Base-by-base conservation (phyloP, 2,329 filamentous ascomycete species). In the Arthrobotrys sphaeroides region DNA sequence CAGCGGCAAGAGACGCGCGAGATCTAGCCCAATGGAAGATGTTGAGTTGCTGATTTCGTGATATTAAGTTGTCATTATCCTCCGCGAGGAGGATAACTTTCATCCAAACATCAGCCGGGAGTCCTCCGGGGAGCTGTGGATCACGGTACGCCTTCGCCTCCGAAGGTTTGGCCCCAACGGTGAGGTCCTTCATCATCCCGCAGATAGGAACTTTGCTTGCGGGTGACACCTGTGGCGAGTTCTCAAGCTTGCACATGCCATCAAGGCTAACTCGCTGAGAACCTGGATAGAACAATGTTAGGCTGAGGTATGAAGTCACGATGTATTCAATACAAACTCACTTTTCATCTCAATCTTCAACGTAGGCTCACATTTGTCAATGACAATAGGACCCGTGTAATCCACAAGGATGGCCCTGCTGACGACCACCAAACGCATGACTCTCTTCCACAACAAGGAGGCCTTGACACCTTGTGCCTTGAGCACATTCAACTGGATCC, bases 1-100 rank as follows among this genome's bases (percentile, higher is more conserved):
- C 73, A 22, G 47, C 65, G 33, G 43, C 61, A 36, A 77, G 62
- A 7, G 66, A 43, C 7, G 33, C 13, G 18, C 67, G 55, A 6
- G 73, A 77, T 10, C 61, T 67, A 7, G 59, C 40, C 65, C 67
- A 77, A 26, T 72, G 65, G 53, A 77, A 77, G 18, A 77, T 77
- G n/a, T 77, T 77, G 49, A 72, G 51, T 6, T 60, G 55, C 22
- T 77, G 73, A 7, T 45, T 72, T 10, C 65, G 51, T 5, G 59
- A 66, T 3, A 66, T 77, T 24, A 67, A n/a, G 5, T 47, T 26
- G 6, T 77, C 61, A 24, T 13, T 12, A 13, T 77, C 73, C 22
- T 77, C 73, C 4, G 73, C 73, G 1, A 77, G 24, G 7, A 67
- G 31, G 20, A 77, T 77, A 5, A 77, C 72, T 33, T 72, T 62